Percentiles rank a stretch among this genome's conserved stretches.
These are phyloP conservation scores for Coleophoma cylindrospora DNA, from an alignment of 2,329 filamentous ascomycete genomes.

Conservation along the genomic window DNA sequence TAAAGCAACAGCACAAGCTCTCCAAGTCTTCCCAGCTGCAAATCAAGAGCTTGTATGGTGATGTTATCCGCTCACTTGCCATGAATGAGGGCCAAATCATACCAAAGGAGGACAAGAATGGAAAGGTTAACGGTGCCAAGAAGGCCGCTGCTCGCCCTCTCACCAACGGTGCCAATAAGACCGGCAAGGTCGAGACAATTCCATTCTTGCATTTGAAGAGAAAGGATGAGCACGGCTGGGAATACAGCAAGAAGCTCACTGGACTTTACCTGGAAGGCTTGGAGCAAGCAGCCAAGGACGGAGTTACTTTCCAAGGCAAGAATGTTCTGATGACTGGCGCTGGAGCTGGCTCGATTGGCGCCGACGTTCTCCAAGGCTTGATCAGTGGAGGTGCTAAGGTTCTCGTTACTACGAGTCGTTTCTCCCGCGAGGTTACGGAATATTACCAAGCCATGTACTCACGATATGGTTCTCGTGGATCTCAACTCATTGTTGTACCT, in stretches of 20 bases:
- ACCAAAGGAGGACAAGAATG: conserved; percentile 67
- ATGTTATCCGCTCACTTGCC: conserved; percentile 86
- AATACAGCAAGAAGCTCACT: conserved; percentile 98
- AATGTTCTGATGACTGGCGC: conserved; percentile 98
- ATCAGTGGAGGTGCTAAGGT: conserved; percentile 97
- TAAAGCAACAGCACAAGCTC: conserved; percentile 96
- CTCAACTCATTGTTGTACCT: conserved; percentile 94
- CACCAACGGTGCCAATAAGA: conserved; percentile 54
- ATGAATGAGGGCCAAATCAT: conserved; percentile 99
- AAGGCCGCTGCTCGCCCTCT: conserved; percentile 40
- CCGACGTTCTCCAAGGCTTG: conserved; percentile 90
- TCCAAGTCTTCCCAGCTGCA: conserved; percentile 94
- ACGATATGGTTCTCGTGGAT: conserved; percentile 86
- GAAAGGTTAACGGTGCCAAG: conserved; percentile 51
- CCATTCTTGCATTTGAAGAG: conserved; percentile 97
- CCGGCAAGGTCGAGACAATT: conserved; percentile 91
- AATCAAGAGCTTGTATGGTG: conserved; percentile 91
- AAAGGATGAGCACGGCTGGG: conserved; percentile 91
- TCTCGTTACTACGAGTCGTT: conserved; percentile 91
- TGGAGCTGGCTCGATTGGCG: conserved; percentile 94
- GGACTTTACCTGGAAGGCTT: conserved; percentile 88
- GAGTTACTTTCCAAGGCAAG: conserved; percentile 91
- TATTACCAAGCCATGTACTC: conserved; percentile 99
- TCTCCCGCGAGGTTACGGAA: conserved; percentile 95
- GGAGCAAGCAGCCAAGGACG: conserved; percentile 79